phyloP scores from a whole-genome alignment of 2,329 filamentous ascomycete species.

The Fusarium sp. region DNA sequence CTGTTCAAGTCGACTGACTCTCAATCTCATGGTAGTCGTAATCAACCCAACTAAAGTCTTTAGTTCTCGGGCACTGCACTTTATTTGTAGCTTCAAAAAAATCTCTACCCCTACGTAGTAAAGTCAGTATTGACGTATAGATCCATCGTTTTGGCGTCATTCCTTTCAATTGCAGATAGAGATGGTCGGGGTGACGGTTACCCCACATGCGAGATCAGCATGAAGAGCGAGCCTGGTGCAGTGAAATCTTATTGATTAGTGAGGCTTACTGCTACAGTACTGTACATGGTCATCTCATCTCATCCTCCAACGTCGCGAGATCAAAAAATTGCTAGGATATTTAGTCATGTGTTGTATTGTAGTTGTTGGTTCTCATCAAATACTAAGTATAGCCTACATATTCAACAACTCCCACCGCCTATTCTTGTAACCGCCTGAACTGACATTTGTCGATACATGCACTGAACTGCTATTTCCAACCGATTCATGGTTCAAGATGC shows the following conservation, averaged over 20 bases:
- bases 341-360: neutral
- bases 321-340: slow-evolving; percentile 9
- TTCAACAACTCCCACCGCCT: slow-evolving; percentile 36
- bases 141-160: slow-evolving; percentile 44
- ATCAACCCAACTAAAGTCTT: neutral
- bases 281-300: slow-evolving; percentile 6
- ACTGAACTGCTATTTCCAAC: neutral
- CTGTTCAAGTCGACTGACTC: neutral
- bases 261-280: slow-evolving; percentile 19
- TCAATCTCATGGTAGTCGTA: neutral
- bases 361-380: slow-evolving; percentile 4
- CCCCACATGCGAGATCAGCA: slow-evolving; percentile 28
- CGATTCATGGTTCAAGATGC: slow-evolving; percentile 39
- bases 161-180: slow-evolving; percentile 13
- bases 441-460: slow-evolving; percentile 19
- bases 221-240: neutral
- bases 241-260: slow-evolving; percentile 24
- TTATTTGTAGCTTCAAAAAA: slow-evolving; percentile 16
- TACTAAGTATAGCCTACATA: slow-evolving; percentile 4
- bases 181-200: slow-evolving; percentile 7
- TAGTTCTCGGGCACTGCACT: neutral
- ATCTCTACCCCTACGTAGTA: neutral
- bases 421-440: slow-evolving; percentile 43
- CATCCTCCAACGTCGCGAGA: slow-evolving; percentile 15
- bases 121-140: slow-evolving; percentile 39